Base-by-base conservation (phyloP, 1,284 basidiomycete species). In the Sanghuangporus baumii region DNA sequence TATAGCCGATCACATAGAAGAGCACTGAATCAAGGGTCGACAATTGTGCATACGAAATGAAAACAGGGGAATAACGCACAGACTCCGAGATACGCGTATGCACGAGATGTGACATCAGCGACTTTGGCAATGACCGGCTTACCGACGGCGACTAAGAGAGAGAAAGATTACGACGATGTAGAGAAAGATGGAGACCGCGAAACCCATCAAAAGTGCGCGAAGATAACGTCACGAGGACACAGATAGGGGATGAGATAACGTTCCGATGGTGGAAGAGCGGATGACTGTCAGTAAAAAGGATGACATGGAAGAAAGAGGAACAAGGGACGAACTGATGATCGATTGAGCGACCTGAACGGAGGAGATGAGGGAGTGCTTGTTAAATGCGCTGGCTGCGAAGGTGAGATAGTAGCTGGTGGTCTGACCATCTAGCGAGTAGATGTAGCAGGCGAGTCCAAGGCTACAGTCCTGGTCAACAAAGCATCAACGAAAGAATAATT, bases 41-140 rank as follows among this genome's bases (percentile, higher is more conserved):
- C 31, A 54, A 14, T 31, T n/a, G 55, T 47, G 37, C 12, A 4
- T 34, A 12, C 7, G 16, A n/a, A 16, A n/a, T 23, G 43, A 56
- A 11, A 31, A 41, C 18, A 20, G 26, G 59, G 16, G 2, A n/a
- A 9, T 12, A 36, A 82, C 85, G 77, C 68, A 88, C 86, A 74
- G 57, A 89, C 85, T 54, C 83, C 70, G 52, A 84, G 74, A 69
- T 87, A 91, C 0, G 89, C 80, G n/a, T 71, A 74, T 40, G 80
- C 81, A 67, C 84, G 78, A n/a, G 82, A 84, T 11, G 78, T 76
- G n/a, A 89, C 83, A 69, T 94, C 91, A 1, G 89, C 84, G 40
- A 93, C 73, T 74, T 92, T 93, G 3, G 91, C 91, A 68, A 91
- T 86, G 51, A 91, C 80, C 1, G 91, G 91, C 75, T 93, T 93